These are phyloP conservation scores for Hyphodiscus sp. DNA, from an alignment of 2,329 filamentous ascomycete species.

Conservation along the genomic window DNA sequence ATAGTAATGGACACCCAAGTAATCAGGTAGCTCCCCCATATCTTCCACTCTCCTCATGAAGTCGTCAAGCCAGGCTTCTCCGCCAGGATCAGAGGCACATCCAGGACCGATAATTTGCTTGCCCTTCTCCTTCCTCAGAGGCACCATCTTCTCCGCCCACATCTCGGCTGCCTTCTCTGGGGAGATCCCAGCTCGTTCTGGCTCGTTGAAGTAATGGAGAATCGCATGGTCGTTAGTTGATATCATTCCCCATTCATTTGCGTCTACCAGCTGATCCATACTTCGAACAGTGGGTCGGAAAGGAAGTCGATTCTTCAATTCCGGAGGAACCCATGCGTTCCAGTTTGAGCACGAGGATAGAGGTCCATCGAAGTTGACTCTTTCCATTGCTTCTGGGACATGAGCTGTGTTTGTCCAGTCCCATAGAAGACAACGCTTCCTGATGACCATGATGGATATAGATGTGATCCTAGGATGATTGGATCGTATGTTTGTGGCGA, in stretches of 20 bases:
- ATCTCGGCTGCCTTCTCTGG: slow-evolving; percentile 32
- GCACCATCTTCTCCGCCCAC: slow-evolving; percentile 35
- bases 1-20: slow-evolving; percentile 39
- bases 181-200: slow-evolving; percentile 34
- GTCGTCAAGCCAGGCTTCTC: slow-evolving; percentile 35
- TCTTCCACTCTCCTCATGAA: slow-evolving; percentile 34
- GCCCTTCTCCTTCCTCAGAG: slow-evolving; percentile 28
- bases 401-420: slow-evolving; percentile 37
- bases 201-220: slow-evolving; percentile 42
- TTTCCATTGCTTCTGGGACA: slow-evolving; percentile 31
- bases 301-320: slow-evolving; percentile 30
- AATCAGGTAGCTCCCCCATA: slow-evolving; percentile 34
- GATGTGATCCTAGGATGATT: neutral
- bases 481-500: neutral
- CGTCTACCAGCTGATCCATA: slow-evolving; percentile 30
- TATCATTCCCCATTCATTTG: slow-evolving; percentile 34
- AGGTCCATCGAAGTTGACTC: slow-evolving; percentile 31
- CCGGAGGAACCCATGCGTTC: slow-evolving; percentile 36
- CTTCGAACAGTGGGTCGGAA: slow-evolving; percentile 38
- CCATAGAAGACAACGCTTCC: slow-evolving; percentile 37
- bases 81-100: slow-evolving; percentile 33
- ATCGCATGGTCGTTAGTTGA: slow-evolving; percentile 27
- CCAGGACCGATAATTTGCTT: slow-evolving; percentile 36
- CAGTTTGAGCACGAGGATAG: slow-evolving; percentile 35
- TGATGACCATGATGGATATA: slow-evolving; percentile 9